Evolutionary conservation across 192 early-diverging fungal genomes (phyloP).

Genomic region (Diversispora epigaea): DNA sequence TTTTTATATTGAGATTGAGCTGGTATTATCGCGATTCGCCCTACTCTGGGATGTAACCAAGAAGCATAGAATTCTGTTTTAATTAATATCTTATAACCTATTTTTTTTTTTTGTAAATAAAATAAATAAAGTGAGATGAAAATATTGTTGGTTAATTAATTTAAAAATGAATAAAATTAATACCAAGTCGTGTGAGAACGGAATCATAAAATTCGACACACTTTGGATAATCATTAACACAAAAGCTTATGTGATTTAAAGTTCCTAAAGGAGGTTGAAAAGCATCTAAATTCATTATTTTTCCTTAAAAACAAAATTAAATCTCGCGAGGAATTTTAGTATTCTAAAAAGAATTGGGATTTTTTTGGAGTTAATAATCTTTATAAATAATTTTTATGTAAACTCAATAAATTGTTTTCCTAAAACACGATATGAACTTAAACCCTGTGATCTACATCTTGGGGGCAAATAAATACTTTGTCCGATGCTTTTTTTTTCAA

Average conservation of each 20-base stretch:
- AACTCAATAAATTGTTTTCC: no score
- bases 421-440: no score
- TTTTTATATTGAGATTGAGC: not conserved
- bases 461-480: no score
- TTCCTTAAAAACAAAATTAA: no score
- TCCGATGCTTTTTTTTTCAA: no score
- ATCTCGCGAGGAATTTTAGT: no score
- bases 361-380: no score
- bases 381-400: no score
- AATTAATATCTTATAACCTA: not conserved
- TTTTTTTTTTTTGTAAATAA: not conserved
- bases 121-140: not conserved
- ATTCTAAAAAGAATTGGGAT: no score
- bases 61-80: not conserved
- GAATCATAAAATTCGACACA: constrained; percentile 9
- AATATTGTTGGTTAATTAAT: not conserved
- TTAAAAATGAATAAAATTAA: not conserved
- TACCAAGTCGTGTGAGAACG: not conserved
- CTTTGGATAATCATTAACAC: not conserved
- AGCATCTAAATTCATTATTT: no score
- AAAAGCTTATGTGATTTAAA: not conserved
- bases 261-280: not conserved
- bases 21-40: not conserved
- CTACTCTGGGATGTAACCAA: not conserved
- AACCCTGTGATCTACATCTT: no score